Evolutionary conservation across 1,284 basidiomycete genomes (phyloP), one percentile per base, ranked within the genome.

Genomic region (Xerocomus amazonicus): DNA sequence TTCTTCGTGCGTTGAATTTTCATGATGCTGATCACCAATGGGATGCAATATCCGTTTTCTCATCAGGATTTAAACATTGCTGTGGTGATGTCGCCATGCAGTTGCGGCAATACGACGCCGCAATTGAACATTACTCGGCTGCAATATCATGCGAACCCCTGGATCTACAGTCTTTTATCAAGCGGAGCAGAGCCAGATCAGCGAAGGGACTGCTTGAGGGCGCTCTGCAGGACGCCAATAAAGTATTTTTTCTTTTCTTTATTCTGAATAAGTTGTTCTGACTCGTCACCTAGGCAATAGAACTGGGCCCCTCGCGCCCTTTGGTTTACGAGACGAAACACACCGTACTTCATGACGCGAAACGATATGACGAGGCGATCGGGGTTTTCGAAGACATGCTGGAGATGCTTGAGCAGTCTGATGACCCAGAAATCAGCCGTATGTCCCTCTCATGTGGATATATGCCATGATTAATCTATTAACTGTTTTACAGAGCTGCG

Each of bases 51-150:
- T 13, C n/a, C 9, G 17, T 13, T 34, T 12, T 38, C 12, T 3
- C n/a, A 23, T 34, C 17, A 49, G 47, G 10, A 26, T 49, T 49
- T 13, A 45, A 33, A n/a, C 42, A 49, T 7, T 23, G 42, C 4
- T 49, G 47, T 39, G 47, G 47, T 27, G 47, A 49, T 9, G 31
- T 28, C 31, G 47, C 47, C 8, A 49, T 49, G 47, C 23, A 19
- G 16, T 29, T 28, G 12, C 35, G 9, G 16, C 36, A 39, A 45
- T 28, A 49, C 9, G 47, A 49, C 19, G 23, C 31, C 1, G 47
- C 47, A 4, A 45, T 49, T 32, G 23, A 45, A 1, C 36, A 49
- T 23, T 49, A 49, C 16, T 38, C 47, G 13, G 23, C n/a, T 28
- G 47, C 41, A 4, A 37, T 37, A 4, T 27, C 16, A 10, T 35